Base-by-base conservation (phyloP, 495 filamentous ascomycete genomes). In the Talaromyces thailandensis region DNA sequence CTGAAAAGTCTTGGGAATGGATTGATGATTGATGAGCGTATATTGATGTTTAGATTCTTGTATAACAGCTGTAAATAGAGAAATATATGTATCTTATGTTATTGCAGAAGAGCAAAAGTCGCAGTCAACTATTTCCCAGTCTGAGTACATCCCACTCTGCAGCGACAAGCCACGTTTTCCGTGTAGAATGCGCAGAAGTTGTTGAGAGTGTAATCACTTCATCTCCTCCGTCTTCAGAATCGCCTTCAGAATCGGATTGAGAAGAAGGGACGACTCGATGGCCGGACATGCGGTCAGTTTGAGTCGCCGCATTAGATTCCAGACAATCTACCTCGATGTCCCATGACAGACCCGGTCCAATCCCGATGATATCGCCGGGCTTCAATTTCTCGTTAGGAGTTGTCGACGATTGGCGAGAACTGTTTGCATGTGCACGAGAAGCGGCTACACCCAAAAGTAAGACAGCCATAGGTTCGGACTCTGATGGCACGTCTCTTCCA, bases 121-220 rank as follows among this genome's bases (percentile, higher is more conserved):
- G n/a, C 37, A 43, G 12, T 14, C 14, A n/a, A 16, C 24, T 21
- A 59, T 25, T 11, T 24, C 35, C 31, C 18, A 11, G 21, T 23
- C 43, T 56, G 23, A 78, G 25, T 16, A 76, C 24, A 48, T 76
- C 73, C 76, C 76, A 79, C 60, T 79, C 74, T 68, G 76, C 72
- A n/a, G 65, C 71, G 29, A 79, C 68, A 11, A 73, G 64, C 75
- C 76, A 79, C 37, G 61, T 67, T 16, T 64, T 65, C 1, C 24
- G 29, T 23, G 37, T 31, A 23, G 2, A 6, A 11, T 48, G 23
- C 48, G 21, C 35, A 53, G 26, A 12, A 8, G 25, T 37, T 24
- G 40, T 2, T 32, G 59, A 12, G 45, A 16, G 24, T n/a, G 32
- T 58, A 25, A 45, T 37, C 55, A 58, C 48, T 45, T 32, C 50